Base-by-base conservation (phyloP, 2,329 filamentous ascomycete genomes). In the Stylonectria norvegica region DNA sequence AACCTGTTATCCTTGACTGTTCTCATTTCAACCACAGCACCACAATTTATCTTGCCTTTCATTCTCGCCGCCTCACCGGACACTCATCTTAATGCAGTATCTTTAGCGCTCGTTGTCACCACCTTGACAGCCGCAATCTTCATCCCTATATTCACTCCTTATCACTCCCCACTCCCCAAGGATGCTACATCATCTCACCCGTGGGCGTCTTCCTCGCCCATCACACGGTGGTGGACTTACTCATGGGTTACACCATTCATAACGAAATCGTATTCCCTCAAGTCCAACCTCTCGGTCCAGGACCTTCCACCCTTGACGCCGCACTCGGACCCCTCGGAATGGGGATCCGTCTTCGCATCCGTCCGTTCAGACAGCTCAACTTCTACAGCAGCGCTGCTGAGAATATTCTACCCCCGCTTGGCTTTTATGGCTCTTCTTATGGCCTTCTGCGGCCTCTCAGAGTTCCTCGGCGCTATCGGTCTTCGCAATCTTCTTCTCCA, bases 401-500 rank as follows among this genome's bases (percentile, higher is more conserved):
- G 10, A 11, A 6, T 36, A 3, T 41, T 41, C 34, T 18, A 16
- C 12, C 27, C 33, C 20, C 39, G 34, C 20, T 6, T 41, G 11
- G 16, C 17, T 11, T 19, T 17, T 12, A 41, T 41, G 39, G 39
- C 39, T 6, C 8, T 29, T 2, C 20, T 36, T 12, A 41, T 41
- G 39, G 28, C 33, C 2, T 20, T 36, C 5, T 41, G 39, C 18
- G 39, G 39, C 5, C 23, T 36, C 15, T 20, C 34, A 3, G 39
- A 41, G 28, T 41, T 41, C 17, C 22, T 41, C 6, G 39, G 39
- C 3, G 34, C 39, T 6, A 19, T 41, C n/a, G 39, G 39, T n/a
- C 28, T 41, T 10, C 25, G 39, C 3, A 41, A 22, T 20, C 28
- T 41, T 16, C 22, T 41, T 2, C 14, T 15, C 11, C 20, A 36